Evolutionary conservation across 2,329 filamentous ascomycete species (phyloP), one percentile per base, ranked within the genome.

Genomic region (Trichoderma pleuroti): DNA sequence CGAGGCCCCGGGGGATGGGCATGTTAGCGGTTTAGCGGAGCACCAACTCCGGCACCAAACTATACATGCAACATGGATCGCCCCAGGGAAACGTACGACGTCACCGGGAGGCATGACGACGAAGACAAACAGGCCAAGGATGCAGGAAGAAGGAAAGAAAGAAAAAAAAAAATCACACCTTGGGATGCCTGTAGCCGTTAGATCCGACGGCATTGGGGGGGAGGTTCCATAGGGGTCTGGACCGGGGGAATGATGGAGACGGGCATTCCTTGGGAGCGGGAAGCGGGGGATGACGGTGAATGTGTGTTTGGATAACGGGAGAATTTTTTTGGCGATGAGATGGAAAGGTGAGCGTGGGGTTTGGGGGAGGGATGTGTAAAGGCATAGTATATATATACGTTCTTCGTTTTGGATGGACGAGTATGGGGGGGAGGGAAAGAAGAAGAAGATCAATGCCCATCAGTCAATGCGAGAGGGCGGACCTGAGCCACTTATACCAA

Each of bases 141-240:
- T 32, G 32, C 11, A 24, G 30, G 16, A 42, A 42, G 16, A 42
- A 16, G 39, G n/a, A 42, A 16, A 8, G 34, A 34, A 39, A 26
- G 49, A 46, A 42, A 42, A 16, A 8, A 46, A 34, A 39, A 26
- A 59, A 46, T 49, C 28, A 60, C 24, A 26, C 60, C 34, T 65
- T 34, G 49, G 32, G 28, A 68, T 57, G 49, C 49, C 52, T 28
- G 68, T 49, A 65, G 64, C 70, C 59, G 65, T 70, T 72, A 52
- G 28, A 64, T 34, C 56, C 56, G 56, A 26, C 66, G 69, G 52
- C 57, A 62, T 32, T 42, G n/a, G 39, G 39, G n/a, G 42, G 42
- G 18, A 75, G 72, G 76, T 77, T 68, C 76, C 59, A 77, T 75
- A 49, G 71, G 39, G 75, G 75, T 75, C 76, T 77, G 74, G 76